These are phyloP conservation scores for Bimuria novae-zelandiae DNA, from an alignment of 2,329 filamentous ascomycete species.

Conservation along the genomic window DNA sequence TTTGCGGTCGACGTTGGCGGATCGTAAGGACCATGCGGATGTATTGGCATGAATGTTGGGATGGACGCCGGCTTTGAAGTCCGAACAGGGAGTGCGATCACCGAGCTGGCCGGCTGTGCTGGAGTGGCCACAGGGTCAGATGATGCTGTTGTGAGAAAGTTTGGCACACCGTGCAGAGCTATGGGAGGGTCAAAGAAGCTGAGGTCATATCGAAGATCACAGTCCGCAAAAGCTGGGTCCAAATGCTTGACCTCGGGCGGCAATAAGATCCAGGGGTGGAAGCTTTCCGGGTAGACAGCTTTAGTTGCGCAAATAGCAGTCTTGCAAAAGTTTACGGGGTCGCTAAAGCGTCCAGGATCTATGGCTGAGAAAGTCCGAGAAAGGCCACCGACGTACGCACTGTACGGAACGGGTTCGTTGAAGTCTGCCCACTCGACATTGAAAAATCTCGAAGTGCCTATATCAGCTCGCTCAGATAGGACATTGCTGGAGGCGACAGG, in stretches of 20 bases:
- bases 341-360: neutral
- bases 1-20: no score
- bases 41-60: no score
- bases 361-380: neutral
- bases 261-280: conserved; percentile 1
- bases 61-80: neutral
- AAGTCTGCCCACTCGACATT: conserved; percentile 5
- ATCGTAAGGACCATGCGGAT: no score
- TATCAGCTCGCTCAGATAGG: neutral
- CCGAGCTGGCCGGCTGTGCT: conserved; percentile 1
- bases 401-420: conserved; percentile 4
- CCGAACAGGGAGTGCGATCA: neutral
- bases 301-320: neutral
- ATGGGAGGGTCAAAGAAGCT: conserved; percentile 3
- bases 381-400: neutral
- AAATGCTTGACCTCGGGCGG: neutral
- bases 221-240: neutral
- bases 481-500: conserved; percentile 1
- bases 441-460: neutral
- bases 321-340: neutral
- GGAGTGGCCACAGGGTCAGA: neutral
- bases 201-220: neutral
- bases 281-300: neutral
- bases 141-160: neutral
- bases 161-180: neutral